Evolutionary conservation across 1,139 yeast species (phyloP).

Genomic region (Yamadazyma songkhlaensis): DNA sequence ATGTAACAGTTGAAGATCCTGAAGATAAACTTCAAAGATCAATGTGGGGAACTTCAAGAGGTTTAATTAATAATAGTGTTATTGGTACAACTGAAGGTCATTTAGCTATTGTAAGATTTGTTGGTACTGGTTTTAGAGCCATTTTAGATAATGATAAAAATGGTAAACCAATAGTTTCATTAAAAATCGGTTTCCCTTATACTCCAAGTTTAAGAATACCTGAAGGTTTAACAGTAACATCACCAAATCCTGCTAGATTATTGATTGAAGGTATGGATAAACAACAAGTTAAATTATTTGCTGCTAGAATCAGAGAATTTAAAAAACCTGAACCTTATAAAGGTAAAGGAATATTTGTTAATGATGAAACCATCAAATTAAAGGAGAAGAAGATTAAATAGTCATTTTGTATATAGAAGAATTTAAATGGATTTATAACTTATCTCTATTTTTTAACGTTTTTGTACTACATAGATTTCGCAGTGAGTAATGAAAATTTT

Average conservation of each 20-base stretch:
- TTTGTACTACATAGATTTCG: too few relatives aligned
- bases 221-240: slow-evolving; percentile 64
- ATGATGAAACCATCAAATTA: slow-evolving; percentile 84
- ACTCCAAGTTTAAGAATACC: slow-evolving; percentile 82
- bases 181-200: slow-evolving; percentile 70
- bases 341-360: slow-evolving; percentile 95
- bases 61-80: slow-evolving; percentile 72
- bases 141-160: slow-evolving; percentile 52
- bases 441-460: too few relatives aligned
- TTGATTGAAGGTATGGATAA: slow-evolving; percentile 85
- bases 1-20: slow-evolving; percentile 57
- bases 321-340: slow-evolving; percentile 98
- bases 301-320: slow-evolving; percentile 80
- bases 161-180: slow-evolving; percentile 60
- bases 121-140: slow-evolving; percentile 97
- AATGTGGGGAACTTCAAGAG: slow-evolving; percentile 95
- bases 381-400: slow-evolving; percentile 93
- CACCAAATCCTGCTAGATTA: slow-evolving; percentile 87
- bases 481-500: slow-evolving; percentile 4
- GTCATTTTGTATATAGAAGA: slow-evolving; percentile 6
- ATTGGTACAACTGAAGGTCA: slow-evolving; percentile 94
- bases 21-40: slow-evolving; percentile 68
- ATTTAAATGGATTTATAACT: too few relatives aligned
- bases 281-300: slow-evolving; percentile 84
- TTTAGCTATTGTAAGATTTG: slow-evolving; percentile 79